phyloP scores from a whole-genome alignment of 2,329 filamentous ascomycete genomes.

The Zymoseptoria ardabiliae region DNA sequence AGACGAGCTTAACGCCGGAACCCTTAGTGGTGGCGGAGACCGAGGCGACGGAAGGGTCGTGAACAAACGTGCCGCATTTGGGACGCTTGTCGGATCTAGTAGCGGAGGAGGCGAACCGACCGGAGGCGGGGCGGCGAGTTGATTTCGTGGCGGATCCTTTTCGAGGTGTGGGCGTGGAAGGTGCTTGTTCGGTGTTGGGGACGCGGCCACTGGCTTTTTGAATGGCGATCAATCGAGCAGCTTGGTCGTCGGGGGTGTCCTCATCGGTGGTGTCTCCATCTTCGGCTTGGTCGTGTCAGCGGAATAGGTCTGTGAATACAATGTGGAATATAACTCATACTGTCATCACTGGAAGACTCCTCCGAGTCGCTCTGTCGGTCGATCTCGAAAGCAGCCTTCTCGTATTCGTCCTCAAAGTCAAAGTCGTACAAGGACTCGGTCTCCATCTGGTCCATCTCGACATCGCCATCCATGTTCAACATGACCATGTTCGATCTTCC shows the following conservation, averaged over 20 bases:
- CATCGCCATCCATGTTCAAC: constrained; percentile 20
- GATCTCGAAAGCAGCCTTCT: constrained; percentile 22
- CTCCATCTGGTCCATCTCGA: constrained; percentile 17
- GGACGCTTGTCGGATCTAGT: constrained; percentile 4
- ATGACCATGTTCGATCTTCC: constrained; percentile 9
- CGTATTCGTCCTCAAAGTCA: constrained; percentile 30
- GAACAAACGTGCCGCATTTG: constrained; percentile 14
- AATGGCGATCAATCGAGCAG: constrained; percentile 17
- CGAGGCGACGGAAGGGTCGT: constrained; percentile 15
- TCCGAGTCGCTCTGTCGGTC: constrained; percentile 27
- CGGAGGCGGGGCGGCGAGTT: not conserved
- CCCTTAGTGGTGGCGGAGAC: constrained; percentile 15
- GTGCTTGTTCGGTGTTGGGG: constrained; percentile 16
- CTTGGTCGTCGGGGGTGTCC: constrained; percentile 23
- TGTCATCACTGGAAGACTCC: constrained; percentile 25
- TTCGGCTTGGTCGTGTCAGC: constrained; percentile 24
- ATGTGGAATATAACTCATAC: constrained; percentile 20
- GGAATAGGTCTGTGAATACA: constrained; percentile 14
- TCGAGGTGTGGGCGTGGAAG: constrained; percentile 4
- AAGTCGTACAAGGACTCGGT: constrained; percentile 28
- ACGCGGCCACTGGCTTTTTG: constrained; percentile 10
- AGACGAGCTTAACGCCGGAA: constrained; percentile 16
- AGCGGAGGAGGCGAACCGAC: not conserved
- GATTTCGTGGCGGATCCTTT: constrained; percentile 5
- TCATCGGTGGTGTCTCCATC: constrained; percentile 33